Evolutionary conservation across 192 early-diverging fungal genomes (phyloP), one percentile per base, ranked within the genome.

Genomic region (Backusella liffmaniae): DNA sequence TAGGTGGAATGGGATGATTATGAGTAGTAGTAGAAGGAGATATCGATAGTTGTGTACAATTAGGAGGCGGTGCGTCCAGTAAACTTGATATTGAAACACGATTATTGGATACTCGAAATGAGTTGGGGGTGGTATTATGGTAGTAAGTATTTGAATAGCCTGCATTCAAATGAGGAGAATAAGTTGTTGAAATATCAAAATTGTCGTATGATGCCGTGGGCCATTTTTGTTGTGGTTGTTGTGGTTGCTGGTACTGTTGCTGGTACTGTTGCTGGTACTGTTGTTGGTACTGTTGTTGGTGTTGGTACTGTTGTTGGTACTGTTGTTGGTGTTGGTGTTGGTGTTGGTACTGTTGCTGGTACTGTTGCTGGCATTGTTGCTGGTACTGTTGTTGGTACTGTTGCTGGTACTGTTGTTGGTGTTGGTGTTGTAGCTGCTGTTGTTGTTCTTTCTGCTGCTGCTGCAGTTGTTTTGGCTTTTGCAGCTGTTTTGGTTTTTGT

Each of bases 241-340:
- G 70, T 53, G 15, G 46, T 71, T 71, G 44, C 32, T 71, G 70
- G 0, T 0, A 1, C 30, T 51, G 44, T 72, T 72, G 70, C 51
- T 51, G 70, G 32, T 16, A 29, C 5, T 51, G 70, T 12, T 32
- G 2, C 18, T 7, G 26, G 26, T 26, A 44, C 4, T 72, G 16
- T 26, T 41, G 18, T 5, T 69, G 34, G 1, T 51, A 21, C 23
- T 71, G 44, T 53, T 32, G 42, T 35, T 53, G 49, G n/a, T n/a
- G n/a, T n/a, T n/a, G n/a, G n/a, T n/a, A n/a, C 34, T 35, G 46
- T 72, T 72, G 44, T 18, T 72, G 70, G 7, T 34, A 12, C 30
- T 51, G 44, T 72, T 72, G 70, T 72, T 51, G 70, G 10, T 46
- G 42, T 32, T 51, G 70, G 1, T 32, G 32, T 39, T 36, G 66